phyloP scores from a whole-genome alignment of 441 rosid genomes.

The Flueggea neowawraea region DNA sequence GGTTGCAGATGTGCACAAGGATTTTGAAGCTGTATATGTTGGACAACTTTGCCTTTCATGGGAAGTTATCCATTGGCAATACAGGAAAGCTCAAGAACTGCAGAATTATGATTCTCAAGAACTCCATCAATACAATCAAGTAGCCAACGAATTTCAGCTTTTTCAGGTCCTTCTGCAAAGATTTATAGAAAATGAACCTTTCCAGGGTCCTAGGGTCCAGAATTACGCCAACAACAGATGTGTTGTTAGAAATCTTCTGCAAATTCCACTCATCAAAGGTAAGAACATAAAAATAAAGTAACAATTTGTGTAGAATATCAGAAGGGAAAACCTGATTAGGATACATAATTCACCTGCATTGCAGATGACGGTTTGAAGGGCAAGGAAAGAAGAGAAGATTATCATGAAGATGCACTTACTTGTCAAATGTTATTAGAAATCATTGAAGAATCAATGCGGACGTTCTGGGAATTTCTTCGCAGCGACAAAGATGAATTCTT shows the following conservation, averaged over 20 bases:
- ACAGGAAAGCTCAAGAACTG: slow-evolving; percentile 44
- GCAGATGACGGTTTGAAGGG: slow-evolving; percentile 54
- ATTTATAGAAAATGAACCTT: slow-evolving; percentile 70
- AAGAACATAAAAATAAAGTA: neutral
- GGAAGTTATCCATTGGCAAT: slow-evolving; percentile 82
- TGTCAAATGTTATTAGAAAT: slow-evolving; percentile 29
- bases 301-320: neutral
- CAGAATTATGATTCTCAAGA: slow-evolving; percentile 22
- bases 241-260: slow-evolving; percentile 51
- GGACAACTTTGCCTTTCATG: slow-evolving; percentile 81
- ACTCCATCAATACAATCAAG: slow-evolving; percentile 45
- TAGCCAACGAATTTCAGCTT: slow-evolving; percentile 63
- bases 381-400: slow-evolving; percentile 24
- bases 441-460: slow-evolving; percentile 44
- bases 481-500: slow-evolving; percentile 44
- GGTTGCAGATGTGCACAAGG: slow-evolving; percentile 36
- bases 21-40: slow-evolving; percentile 65
- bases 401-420: slow-evolving; percentile 36
- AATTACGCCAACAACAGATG: slow-evolving; percentile 58
- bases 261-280: slow-evolving; percentile 71
- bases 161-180: slow-evolving; percentile 69
- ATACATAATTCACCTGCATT: neutral
- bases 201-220: slow-evolving; percentile 57
- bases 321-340: no score
- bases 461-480: slow-evolving; percentile 61